Percentiles rank a stretch among this genome's conserved stretches.
These are phyloP conservation scores for Malus orientalis DNA, from an alignment of 306 rosid species.

Conservation along the genomic window DNA sequence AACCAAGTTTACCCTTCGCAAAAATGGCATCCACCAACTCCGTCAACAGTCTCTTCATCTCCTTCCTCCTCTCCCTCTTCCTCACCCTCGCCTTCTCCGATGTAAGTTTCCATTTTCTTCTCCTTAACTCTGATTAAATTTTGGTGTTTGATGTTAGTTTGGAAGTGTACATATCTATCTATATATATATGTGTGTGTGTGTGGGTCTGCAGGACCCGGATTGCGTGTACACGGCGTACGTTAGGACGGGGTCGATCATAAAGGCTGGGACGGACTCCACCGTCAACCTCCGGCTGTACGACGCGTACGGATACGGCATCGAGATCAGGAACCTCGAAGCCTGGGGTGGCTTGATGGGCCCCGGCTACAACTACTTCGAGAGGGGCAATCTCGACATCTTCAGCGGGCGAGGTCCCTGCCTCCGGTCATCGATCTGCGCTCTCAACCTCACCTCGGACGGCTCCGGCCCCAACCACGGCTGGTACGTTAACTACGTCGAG, in stretches of 20 bases:
- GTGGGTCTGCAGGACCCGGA: constrained; percentile 48
- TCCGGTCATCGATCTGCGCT: constrained; percentile 53
- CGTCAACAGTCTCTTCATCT: neutral
- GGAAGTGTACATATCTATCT: too few relatives aligned
- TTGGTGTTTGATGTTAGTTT: neutral
- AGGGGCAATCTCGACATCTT: constrained; percentile 87
- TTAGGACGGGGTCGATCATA: constrained; percentile 58
- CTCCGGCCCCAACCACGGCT: constrained; percentile 62
- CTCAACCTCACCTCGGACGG: constrained; percentile 81
- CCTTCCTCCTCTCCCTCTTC: constrained; percentile 18
- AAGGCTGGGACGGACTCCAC: constrained; percentile 77
- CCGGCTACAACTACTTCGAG: constrained; percentile 60
- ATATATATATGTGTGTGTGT: too few relatives aligned
- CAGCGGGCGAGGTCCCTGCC: constrained; percentile 67
- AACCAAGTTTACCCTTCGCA: neutral
- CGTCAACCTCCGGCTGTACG: constrained; percentile 42
- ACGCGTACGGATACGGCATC: constrained; percentile 40
- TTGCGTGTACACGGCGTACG: constrained; percentile 59
- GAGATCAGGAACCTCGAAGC: constrained; percentile 37
- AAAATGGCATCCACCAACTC: constrained; percentile 24
- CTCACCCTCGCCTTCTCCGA: constrained; percentile 20
- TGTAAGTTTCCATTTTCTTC: constrained; percentile 2
- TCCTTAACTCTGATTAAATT: neutral
- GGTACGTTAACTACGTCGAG: constrained; percentile 86
- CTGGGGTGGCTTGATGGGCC: constrained; percentile 85